Conservation (phyloP, 345 rosid species). For the Camelina sativa region DNA sequence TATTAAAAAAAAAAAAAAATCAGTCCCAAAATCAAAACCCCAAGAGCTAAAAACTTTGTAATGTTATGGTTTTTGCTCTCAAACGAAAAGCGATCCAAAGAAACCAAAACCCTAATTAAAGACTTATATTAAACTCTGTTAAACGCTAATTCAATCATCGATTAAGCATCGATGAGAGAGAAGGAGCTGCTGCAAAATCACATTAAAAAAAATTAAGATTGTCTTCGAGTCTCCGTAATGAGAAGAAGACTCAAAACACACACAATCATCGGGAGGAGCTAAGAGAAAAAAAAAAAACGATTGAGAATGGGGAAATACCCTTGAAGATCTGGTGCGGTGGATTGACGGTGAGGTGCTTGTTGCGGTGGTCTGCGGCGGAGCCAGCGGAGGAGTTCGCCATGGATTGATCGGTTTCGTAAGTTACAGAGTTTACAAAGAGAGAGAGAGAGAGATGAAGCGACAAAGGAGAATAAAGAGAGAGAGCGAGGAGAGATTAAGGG, state of each 20-base stretch:
- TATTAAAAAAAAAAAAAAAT: not conserved
- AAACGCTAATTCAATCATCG: slow-evolving; percentile 16
- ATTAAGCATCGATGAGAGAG: not conserved
- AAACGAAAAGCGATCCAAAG: not conserved
- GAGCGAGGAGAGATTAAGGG: slow-evolving; percentile 35
- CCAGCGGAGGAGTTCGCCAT: slow-evolving; percentile 68
- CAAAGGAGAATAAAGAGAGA: slow-evolving; percentile 18
- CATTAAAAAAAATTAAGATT: slow-evolving; percentile 19
- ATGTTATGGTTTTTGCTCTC: not conserved
- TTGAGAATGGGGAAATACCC: slow-evolving; percentile 47
- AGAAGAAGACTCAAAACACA: slow-evolving; percentile 7
- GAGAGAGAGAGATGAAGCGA: slow-evolving; percentile 25
- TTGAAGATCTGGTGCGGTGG: slow-evolving; percentile 84
- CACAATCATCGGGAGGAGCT: not conserved
- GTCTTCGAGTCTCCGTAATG: slow-evolving; percentile 14
- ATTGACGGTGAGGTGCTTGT: slow-evolving; percentile 57
- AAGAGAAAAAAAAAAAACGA: not conserved
- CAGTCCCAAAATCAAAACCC: slow-evolving; percentile 28
- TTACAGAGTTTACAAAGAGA: slow-evolving; percentile 33
- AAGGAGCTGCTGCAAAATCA: slow-evolving; percentile 1
- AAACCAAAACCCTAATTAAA: slow-evolving; percentile 39
- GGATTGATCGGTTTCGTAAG: slow-evolving; percentile 52
- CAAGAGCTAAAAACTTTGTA: slow-evolving; percentile 5
- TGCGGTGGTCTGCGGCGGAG: slow-evolving; percentile 52
- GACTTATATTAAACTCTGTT: not conserved